Conservation (phyloP, 169 alveolate genomes). For the Eimeria necatrix region DNA sequence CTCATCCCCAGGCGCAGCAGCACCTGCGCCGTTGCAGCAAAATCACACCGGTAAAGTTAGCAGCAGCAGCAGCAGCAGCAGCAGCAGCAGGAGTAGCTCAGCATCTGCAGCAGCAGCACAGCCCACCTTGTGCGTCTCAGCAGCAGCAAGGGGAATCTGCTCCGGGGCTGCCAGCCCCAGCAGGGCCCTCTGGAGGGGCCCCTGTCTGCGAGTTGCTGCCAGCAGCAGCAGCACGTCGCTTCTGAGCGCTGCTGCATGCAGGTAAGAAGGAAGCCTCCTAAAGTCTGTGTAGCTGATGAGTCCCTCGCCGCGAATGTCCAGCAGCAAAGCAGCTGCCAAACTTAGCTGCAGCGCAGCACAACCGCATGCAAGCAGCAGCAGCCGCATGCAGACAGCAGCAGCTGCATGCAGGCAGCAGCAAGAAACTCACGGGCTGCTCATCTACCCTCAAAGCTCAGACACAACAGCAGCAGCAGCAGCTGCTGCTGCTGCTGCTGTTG, state of each 20-base stretch:
- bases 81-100: slow-evolving; percentile 7
- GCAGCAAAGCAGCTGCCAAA: slow-evolving; percentile 23
- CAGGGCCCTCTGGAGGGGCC: background rate
- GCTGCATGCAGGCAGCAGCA: slow-evolving; percentile 31
- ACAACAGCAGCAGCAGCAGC: background rate
- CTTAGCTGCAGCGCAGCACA: slow-evolving; percentile 65
- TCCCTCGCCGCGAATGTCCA: background rate
- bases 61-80: slow-evolving; percentile 40
- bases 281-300: background rate
- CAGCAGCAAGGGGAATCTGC: slow-evolving; percentile 46
- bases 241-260: slow-evolving; percentile 73
- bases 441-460: too few species aligned
- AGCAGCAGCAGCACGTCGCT: slow-evolving; percentile 57
- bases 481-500: slow-evolving; percentile 44
- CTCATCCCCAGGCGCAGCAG: slow-evolving; percentile 55
- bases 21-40: slow-evolving; percentile 26
- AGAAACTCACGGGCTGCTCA: too few species aligned
- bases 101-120: slow-evolving; percentile 10
- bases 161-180: background rate
- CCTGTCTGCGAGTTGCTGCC: slow-evolving; percentile 30
- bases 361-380: slow-evolving; percentile 49
- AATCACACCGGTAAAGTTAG: background rate
- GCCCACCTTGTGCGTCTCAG: slow-evolving; percentile 8
- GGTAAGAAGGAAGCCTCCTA: slow-evolving; percentile 44
- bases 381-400: slow-evolving; percentile 9